Conservation (phyloP, 345 rosid species). For the Citrus cavaleriei region DNA sequence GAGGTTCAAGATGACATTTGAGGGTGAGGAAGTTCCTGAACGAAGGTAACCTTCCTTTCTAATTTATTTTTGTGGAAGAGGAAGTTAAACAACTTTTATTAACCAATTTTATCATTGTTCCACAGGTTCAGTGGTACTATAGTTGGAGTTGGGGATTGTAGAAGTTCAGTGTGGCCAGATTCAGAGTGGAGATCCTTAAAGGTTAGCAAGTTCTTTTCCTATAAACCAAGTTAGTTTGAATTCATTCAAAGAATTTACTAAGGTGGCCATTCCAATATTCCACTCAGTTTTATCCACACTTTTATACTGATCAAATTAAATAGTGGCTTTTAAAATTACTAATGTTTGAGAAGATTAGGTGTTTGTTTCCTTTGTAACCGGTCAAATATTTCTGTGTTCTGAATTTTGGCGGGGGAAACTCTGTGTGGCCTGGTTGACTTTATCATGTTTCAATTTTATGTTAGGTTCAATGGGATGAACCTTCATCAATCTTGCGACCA, state of each 20-base stretch:
- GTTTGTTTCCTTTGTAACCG: not conserved
- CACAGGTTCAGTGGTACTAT: constrained; percentile 98
- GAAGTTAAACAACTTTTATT: not conserved
- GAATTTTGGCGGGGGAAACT: not conserved
- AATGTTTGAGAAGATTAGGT: not conserved
- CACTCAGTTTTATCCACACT: not conserved
- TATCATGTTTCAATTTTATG: not conserved
- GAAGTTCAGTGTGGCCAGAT: constrained; percentile 73
- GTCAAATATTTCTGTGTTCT: not conserved
- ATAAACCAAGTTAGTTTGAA: not conserved
- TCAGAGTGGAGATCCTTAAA: constrained; percentile 98
- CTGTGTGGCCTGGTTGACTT: not conserved
- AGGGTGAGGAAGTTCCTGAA: constrained; percentile 99
- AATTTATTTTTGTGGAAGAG: constrained; percentile 7
- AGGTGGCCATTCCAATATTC: not conserved
- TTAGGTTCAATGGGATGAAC: constrained; percentile 1
- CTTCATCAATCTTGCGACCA: not conserved
- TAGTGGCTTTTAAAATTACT: not conserved
- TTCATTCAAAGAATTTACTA: not conserved
- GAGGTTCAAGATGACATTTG: constrained; percentile 99
- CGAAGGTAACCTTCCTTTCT: constrained; percentile 58
- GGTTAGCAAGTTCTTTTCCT: constrained; percentile 38
- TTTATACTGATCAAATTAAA: not conserved
- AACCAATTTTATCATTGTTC: not conserved
- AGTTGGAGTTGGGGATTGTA: constrained; percentile 79